Conservation (phyloP, 2,329 filamentous ascomycete species). For the Fusarium abutilonis region DNA sequence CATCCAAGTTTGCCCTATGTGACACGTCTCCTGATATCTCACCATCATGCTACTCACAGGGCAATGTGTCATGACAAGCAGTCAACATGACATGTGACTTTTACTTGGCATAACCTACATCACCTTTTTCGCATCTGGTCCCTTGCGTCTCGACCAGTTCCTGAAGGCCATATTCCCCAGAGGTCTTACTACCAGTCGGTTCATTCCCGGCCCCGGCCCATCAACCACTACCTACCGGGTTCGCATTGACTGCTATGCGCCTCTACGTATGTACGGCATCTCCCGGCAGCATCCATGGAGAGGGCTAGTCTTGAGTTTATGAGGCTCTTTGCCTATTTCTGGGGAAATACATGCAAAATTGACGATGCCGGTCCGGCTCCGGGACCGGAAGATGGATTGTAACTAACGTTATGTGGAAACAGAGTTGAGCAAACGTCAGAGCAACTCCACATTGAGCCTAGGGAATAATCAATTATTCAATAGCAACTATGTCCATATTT, state of each 20-base stretch:
- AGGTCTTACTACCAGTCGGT: constrained; percentile 17
- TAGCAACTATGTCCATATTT: neutral
- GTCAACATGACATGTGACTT: constrained; percentile 7
- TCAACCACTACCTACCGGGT: neutral
- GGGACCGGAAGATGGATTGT: constrained; percentile 21
- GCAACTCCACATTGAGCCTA: constrained; percentile 7
- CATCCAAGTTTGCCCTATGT: neutral
- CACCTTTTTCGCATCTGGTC: neutral
- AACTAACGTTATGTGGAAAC: neutral
- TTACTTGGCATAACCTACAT: neutral
- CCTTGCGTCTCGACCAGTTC: constrained; percentile 7
- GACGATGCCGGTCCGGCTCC: constrained; percentile 28
- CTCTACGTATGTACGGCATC: neutral
- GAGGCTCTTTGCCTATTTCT: constrained; percentile 35
- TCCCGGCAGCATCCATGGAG: neutral
- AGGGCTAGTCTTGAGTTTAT: neutral
- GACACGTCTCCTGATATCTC: neutral
- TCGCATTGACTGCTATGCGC: neutral
- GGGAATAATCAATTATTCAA: neutral
- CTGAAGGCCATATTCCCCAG: constrained; percentile 1
- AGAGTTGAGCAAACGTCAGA: neutral
- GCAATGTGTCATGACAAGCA: constrained; percentile 17
- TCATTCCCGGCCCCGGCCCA: constrained; percentile 35
- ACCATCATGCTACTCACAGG: neutral
- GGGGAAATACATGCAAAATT: constrained; percentile 31